Percentiles rank a stretch among this genome's conserved stretches.
Evolutionary conservation across 2,329 filamentous ascomycete species (phyloP).

Genomic region (Rachicladosporium sp.): DNA sequence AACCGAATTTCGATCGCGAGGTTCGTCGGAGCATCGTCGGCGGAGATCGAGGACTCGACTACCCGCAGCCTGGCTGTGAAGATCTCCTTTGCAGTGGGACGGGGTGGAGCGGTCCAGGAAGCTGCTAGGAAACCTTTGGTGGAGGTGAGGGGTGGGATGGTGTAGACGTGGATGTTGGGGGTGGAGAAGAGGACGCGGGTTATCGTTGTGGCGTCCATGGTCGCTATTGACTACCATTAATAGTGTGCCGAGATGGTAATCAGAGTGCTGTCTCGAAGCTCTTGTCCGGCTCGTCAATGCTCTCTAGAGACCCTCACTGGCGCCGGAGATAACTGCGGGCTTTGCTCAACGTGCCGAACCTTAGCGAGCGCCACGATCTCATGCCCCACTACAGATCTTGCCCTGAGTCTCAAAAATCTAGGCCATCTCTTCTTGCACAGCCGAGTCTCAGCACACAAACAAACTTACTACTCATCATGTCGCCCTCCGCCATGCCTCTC

Average conservation of each 20-base stretch:
- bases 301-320: no score
- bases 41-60: constrained; percentile 23
- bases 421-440: no score
- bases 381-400: no score
- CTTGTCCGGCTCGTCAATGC: no score
- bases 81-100: constrained; percentile 57
- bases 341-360: no score
- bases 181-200: constrained; percentile 66
- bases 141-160: constrained; percentile 66
- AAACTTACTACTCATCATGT: no score
- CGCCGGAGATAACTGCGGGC: no score
- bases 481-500: constrained; percentile 5
- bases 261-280: no score
- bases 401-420: no score
- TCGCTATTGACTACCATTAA: neutral
- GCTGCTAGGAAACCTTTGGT: constrained; percentile 69
- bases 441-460: no score
- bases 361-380: no score
- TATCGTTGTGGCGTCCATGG: constrained; percentile 2
- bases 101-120: constrained; percentile 58
- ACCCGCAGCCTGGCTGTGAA: constrained; percentile 69
- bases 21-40: constrained; percentile 44
- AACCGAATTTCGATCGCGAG: constrained; percentile 51
- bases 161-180: constrained; percentile 68
- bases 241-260: no score